Evolutionary conservation across 2,329 filamentous ascomycete genomes (phyloP), one percentile per base, ranked within the genome.

Genomic region (Incumbomyces delicatus): DNA sequence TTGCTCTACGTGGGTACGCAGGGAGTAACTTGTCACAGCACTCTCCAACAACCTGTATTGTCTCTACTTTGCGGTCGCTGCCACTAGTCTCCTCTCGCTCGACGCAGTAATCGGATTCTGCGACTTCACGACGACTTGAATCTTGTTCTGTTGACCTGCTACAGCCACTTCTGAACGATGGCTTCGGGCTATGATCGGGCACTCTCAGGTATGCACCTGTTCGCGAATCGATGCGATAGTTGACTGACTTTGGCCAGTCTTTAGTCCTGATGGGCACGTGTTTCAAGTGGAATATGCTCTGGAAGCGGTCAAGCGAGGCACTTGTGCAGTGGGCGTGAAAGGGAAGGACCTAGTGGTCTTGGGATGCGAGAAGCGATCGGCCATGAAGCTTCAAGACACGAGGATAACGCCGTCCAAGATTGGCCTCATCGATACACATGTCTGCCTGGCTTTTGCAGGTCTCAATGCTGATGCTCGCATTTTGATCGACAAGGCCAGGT

Each of bases 211-310:
- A 34, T 41, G 50, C 12, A 16, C 8, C 13, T 14, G 20, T 17
- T 5, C 38, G 29, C 31, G 49, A 43, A 31, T 35, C 8, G 22
- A 8, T 27, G 22, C 8, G 22, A 27, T 27, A 27, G 8, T 27
- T 27, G 22, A 8, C 22, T 27, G 4, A 27, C 8, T 27, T 27
- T 32, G 31, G 41, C 34, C 49, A 54, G 59, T 73, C 81, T 67
- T 83, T 64, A 96, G 90, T 79, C 92, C 92, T 63, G 92, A 98
- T 72, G 92, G 92, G 70, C 92, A 98, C 75, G 92, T 98, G 62
- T 98, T 98, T 74, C 92, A 98, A 72, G 92, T 98, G 63, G 92
- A 98, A 77, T 98, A 98, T 78, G 92, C 92, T 47, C 85, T 94
- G 58, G 92, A 98, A 73, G 92, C 92, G 58, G 92, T 98, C 58